Percentiles rank a stretch among this genome's conserved stretches.
Conservation (phyloP, 306 rosid species). For the Ceratonia siliqua region DNA sequence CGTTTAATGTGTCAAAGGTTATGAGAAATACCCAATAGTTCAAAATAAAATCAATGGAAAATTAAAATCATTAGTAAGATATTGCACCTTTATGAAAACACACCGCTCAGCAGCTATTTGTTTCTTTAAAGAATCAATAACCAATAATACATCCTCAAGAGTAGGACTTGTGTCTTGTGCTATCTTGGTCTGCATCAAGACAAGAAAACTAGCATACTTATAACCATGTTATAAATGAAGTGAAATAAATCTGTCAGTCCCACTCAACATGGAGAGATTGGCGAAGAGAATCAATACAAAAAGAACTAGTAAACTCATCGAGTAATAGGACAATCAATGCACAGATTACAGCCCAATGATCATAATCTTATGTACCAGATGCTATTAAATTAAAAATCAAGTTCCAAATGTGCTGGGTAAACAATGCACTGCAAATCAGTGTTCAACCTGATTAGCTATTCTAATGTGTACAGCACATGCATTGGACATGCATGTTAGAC, state of each 20-base stretch:
- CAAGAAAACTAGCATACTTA: constrained; percentile 5
- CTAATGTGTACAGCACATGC: background rate
- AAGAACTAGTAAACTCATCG: background rate
- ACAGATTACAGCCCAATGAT: background rate
- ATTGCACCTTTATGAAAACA: constrained; percentile 60
- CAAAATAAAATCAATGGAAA: constrained; percentile 19
- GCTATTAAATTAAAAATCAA: background rate
- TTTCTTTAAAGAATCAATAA: constrained; percentile 80
- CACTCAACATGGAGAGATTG: background rate
- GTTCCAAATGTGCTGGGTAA: background rate
- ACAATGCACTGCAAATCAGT: background rate
- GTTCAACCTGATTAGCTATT: background rate
- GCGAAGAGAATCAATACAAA: background rate
- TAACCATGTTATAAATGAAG: background rate
- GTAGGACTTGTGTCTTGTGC: constrained; percentile 42
- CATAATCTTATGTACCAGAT: background rate
- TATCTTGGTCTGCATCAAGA: constrained; percentile 43
- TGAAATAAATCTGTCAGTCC: background rate
- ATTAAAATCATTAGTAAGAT: constrained; percentile 7
- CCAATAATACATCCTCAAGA: constrained; percentile 48
- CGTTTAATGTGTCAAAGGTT: background rate
- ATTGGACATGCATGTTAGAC: background rate
- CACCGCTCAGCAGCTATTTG: constrained; percentile 64
- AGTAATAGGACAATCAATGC: background rate
- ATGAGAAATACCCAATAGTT: background rate